These are phyloP conservation scores for Xylaria sp. DNA, from an alignment of 2,329 filamentous ascomycete species.

Conservation along the genomic window DNA sequence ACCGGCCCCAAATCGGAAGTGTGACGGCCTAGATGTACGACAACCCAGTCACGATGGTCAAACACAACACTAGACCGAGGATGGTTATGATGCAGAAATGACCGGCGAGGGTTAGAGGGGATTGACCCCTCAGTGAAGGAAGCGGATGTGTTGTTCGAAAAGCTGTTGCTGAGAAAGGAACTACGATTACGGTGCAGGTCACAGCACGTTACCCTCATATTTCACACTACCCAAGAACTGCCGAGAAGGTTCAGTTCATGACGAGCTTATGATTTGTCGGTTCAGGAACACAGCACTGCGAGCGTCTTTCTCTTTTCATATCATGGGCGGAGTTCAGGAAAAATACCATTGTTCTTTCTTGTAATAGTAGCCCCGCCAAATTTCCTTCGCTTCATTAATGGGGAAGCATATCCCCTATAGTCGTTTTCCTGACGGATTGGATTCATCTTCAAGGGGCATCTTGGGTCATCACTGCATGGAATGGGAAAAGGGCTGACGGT, in stretches of 20 bases:
- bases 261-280: constrained; percentile 37
- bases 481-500: constrained; percentile 18
- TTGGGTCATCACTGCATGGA: constrained; percentile 21
- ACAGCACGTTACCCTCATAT: constrained; percentile 25
- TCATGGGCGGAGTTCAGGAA: constrained; percentile 38
- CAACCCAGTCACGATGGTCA: constrained; percentile 28
- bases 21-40: constrained; percentile 31
- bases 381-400: constrained; percentile 20
- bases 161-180: constrained; percentile 28
- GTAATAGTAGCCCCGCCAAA: constrained; percentile 32
- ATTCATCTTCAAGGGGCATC: constrained; percentile 13
- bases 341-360: constrained; percentile 33
- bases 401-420: constrained; percentile 8
- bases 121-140: constrained; percentile 3
- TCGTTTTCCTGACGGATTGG: background rate
- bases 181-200: constrained; percentile 24
- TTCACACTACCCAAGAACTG: constrained; percentile 14
- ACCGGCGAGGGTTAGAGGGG: constrained; percentile 16
- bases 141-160: constrained; percentile 15
- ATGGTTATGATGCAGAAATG: constrained; percentile 32
- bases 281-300: constrained; percentile 34
- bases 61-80: constrained; percentile 21
- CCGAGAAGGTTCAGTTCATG: constrained; percentile 29
- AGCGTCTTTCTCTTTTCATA: constrained; percentile 23
- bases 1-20: constrained; percentile 39